Base-by-base conservation (phyloP, 164 flowering plant genomes). In the Tetrastigma voinierianum region DNA sequence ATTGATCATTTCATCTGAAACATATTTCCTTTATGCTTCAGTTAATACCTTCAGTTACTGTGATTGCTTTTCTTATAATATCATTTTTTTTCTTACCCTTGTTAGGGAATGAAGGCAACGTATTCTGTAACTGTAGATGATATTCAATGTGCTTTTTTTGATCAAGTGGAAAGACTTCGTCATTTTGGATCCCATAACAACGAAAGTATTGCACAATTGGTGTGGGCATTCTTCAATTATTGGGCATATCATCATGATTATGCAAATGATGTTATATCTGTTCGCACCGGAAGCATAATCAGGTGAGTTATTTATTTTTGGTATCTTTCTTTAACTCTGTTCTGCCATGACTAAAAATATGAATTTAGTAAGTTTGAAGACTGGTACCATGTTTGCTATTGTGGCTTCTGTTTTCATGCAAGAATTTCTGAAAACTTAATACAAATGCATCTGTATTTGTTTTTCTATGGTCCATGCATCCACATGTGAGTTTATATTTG, bases 231-330 rank as follows among this genome's bases (percentile, higher is more conserved):
- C 79, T 96, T 93, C 70, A 80, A 82, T 71, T 96, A 96, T 71
- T 96, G 99, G 99, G 99, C 99, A 46, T 90, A 86, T 79, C 61
- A 78, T 60, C 98, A 93, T 80, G 98, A 96, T 77, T 96, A 93
- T 76, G 76, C 96, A 59, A 86, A 84, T 72, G 57, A 76, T 65
- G 99, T 93, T 21, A 84, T 90, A 76, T 96, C 98, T 63, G 85
- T 96, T 61, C 97, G 99, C 10, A 84, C 89, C 11, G 98, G 96
- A 57, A 70, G 77, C 67, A 71, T 80, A 62, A 57, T 96, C 72
- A 92, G 99, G 99, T 92, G 61, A 69, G 78, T 40, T 59, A 8
- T 7, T 19, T n/a, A 10, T 12, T 7, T 57, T 57, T 57, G 25
- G 21, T 56, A 4, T 13, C 21, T 69, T 19, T 43, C 4, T n/a